Conservation (phyloP, 2,329 filamentous ascomycete species). For the Amesomyces nigricolor region DNA sequence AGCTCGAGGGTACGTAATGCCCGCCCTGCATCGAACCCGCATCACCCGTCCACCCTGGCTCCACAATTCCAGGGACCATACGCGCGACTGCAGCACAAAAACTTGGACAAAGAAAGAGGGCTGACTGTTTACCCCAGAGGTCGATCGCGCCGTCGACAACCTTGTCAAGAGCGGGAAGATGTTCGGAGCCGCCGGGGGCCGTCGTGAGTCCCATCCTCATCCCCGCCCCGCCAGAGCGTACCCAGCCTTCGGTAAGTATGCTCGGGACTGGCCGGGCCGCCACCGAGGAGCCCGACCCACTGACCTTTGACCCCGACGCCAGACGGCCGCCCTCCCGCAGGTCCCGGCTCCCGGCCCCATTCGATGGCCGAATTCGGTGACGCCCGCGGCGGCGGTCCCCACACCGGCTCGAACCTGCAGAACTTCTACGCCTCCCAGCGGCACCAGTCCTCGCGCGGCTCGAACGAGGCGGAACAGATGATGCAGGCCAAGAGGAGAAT, state of each 20-base stretch:
- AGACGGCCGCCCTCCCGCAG: constrained; percentile 67
- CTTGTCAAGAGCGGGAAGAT: constrained; percentile 95
- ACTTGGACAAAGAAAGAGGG: background rate
- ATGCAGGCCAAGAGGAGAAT: constrained; percentile 99
- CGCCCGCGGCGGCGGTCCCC: constrained; percentile 58
- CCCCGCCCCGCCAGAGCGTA: constrained; percentile 51
- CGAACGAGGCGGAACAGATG: constrained; percentile 92
- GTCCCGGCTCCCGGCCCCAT: constrained; percentile 66
- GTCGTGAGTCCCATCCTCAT: constrained; percentile 75
- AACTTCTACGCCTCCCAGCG: constrained; percentile 93
- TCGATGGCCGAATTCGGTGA: constrained; percentile 79
- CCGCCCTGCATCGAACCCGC: background rate
- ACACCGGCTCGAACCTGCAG: constrained; percentile 76
- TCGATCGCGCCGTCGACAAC: constrained; percentile 93
- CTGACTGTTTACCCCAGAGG: constrained; percentile 56
- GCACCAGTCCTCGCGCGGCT: constrained; percentile 78
- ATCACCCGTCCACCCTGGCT: background rate
- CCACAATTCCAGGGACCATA: background rate
- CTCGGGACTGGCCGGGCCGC: constrained; percentile 27
- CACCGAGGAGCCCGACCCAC: constrained; percentile 23
- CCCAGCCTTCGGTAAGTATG: constrained; percentile 54
- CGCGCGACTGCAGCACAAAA: background rate
- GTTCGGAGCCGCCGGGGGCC: constrained; percentile 60
- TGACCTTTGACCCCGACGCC: constrained; percentile 20
- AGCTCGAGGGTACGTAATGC: constrained; percentile 34